Base-by-base conservation (phyloP, 768 basidiomycete genomes). In the Auricularia heimuer region DNA sequence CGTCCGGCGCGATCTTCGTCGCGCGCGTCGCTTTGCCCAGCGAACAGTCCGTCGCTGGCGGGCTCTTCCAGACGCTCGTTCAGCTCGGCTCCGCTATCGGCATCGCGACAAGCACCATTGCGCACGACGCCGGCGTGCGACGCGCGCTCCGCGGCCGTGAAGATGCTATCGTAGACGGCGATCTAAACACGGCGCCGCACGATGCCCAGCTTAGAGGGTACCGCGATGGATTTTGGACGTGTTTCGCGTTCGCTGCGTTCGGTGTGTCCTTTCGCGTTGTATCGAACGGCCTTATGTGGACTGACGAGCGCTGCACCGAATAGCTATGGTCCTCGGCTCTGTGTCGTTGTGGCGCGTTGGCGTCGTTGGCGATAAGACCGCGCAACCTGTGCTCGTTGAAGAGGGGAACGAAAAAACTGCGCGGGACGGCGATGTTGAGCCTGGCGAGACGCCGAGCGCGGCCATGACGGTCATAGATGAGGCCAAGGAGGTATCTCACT, bases 1-100 rank as follows among this genome's bases (percentile, higher is more conserved):
- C 90, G 0, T 76, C 84, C 0, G 91, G 90, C 2, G 88, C 87
- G 4, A 75, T 92, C 16, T 92, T 88, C 69, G 82, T 90, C 54
- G 87, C 89, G 3, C 87, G 86, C 69, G 79, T 87, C 10, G 80
- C 84, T 1, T 72, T 80, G 1, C 84, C 84, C 3, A 79, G 87
- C 64, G 90, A 92, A 69, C 90, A 92, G 73, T 29, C 18, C 14
- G 14, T 64, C 21, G 34, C 35, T 21, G 54, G 66, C 63, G 36
- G n/a, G 33, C 3, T 56, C 24, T n/a, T 60, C 47, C 60, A 21
- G 8, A n/a, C 35, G 1, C 42, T 61, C 8, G 12, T 56, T 58
- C 65, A 87, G 88, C 73, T 91, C 14, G 90, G 89, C 6, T 83
- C 83, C 0, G 81, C 87, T 4, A 78, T 90, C 44, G 90, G 89